Conservation (phyloP, 2,329 filamentous ascomycete species). For the Anthostomella pinea region DNA sequence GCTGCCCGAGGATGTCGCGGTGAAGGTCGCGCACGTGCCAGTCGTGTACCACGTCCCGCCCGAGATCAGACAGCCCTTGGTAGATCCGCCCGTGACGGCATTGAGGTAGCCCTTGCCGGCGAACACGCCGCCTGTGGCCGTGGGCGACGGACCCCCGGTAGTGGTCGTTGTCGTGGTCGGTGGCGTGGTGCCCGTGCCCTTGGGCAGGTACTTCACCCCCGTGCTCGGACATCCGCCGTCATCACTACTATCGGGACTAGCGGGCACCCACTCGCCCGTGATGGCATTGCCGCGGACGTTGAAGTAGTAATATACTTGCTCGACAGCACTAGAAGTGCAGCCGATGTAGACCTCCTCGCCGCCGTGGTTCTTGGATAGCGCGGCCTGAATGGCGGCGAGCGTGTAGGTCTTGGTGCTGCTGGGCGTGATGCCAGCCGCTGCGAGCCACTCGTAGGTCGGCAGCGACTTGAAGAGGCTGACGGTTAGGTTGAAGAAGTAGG, state of each 20-base stretch:
- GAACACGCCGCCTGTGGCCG: conserved; percentile 34
- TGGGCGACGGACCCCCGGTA: conserved; percentile 35
- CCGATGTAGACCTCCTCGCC: conserved; percentile 53
- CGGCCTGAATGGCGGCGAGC: conserved; percentile 54
- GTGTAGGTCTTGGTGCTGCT: conserved; percentile 57
- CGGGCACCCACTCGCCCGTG: conserved; percentile 57
- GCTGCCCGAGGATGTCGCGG: conserved; percentile 44
- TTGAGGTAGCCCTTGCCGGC: conserved; percentile 59
- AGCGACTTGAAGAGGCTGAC: conserved; percentile 64
- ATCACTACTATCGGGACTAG: conserved; percentile 50
- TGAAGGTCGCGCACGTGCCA: conserved; percentile 67
- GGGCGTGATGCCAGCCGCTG: conserved; percentile 59
- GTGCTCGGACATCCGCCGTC: conserved; percentile 59
- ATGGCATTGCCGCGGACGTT: conserved; percentile 58
- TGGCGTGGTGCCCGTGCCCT: conserved; percentile 32
- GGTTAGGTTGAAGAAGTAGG: conserved; percentile 65
- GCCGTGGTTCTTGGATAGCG: conserved; percentile 49
- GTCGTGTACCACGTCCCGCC: conserved; percentile 64
- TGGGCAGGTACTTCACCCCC: conserved; percentile 65
- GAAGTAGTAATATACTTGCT: conserved; percentile 64
- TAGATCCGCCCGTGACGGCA: conserved; percentile 46
- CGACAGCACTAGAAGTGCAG: no score
- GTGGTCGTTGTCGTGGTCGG: conserved; percentile 34
- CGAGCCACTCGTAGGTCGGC: conserved; percentile 62
- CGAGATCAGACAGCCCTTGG: conserved; percentile 65